Base-by-base conservation (phyloP, 805 yeast species). In the Barnettozyma siamensis region DNA sequence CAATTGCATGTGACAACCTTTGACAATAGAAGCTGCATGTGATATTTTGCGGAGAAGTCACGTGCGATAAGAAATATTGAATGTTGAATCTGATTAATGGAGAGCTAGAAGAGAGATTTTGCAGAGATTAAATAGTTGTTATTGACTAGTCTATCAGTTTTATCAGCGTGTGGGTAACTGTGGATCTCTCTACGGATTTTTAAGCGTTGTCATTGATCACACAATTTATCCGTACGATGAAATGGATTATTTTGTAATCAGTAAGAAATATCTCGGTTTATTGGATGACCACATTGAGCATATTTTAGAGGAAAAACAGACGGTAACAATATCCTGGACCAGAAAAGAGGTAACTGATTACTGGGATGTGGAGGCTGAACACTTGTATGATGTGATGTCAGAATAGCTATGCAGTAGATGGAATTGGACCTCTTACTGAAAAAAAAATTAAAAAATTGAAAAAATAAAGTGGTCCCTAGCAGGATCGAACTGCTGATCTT, bases 401-500 rank as follows among this genome's bases (percentile, higher is more conserved):
- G n/a, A n/a, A n/a, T n/a, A n/a, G n/a, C n/a, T n/a, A n/a, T n/a
- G n/a, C n/a, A n/a, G n/a, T n/a, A n/a, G n/a, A n/a, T n/a, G n/a
- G n/a, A n/a, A n/a, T n/a, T n/a, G n/a, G n/a, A n/a, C n/a, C n/a
- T n/a, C n/a, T n/a, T n/a, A n/a, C n/a, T n/a, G n/a, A 26, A 26
- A 26, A 26, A 26, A 26, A 26, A 26, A 26, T 11, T 26, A 26
- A 26, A 26, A 26, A 26, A 26, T 13, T 28, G 9, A 40, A 46
- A 49, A 43, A 37, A 20, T 7, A 18, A 39, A 64, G 57, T 79
- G 86, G 78, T 79, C 83, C 83, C 83, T 78, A 77, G 83, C 86
- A 76, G 86, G 86, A 78, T 79, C 86, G 86, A 79, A 79, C 86
- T 76, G 86, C 83, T 77, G 86, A 79, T 78, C 86, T 59, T 59